A percentile compares a stretch with the other conserved stretches of the same genome.
Evolutionary conservation across 2,329 filamentous ascomycete genomes (phyloP).

Genomic region (Cladosporium sphaerospermum): DNA sequence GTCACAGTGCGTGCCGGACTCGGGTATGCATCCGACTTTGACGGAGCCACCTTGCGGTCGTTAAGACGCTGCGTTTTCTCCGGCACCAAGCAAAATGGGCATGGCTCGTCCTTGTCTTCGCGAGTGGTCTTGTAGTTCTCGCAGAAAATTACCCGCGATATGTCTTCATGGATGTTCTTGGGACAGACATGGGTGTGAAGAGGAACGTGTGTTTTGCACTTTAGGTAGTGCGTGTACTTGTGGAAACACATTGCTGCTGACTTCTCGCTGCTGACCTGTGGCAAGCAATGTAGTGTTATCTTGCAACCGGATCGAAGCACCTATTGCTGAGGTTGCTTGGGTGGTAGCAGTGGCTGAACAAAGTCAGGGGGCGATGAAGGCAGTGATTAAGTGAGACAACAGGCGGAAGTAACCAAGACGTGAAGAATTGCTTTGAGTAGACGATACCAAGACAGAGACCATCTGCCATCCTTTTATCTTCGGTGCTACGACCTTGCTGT

Average conservation of each 20-base stretch:
- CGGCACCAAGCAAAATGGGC: background rate
- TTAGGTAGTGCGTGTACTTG: slow-evolving; percentile 28
- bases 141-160: slow-evolving; percentile 27
- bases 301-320: no score
- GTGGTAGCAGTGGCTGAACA: background rate
- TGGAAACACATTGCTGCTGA: slow-evolving; percentile 26
- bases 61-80: background rate
- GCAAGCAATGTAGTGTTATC: background rate
- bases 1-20: slow-evolving; percentile 6
- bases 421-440: background rate
- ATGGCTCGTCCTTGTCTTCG: slow-evolving; percentile 4
- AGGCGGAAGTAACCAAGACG: background rate
- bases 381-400: slow-evolving; percentile 1
- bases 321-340: background rate
- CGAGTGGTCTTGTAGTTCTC: slow-evolving; percentile 25
- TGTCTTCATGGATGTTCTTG: slow-evolving; percentile 25
- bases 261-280: background rate
- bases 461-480: slow-evolving; percentile 2
- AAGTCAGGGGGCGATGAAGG: background rate
- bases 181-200: slow-evolving; percentile 28
- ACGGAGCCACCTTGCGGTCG: background rate
- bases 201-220: slow-evolving; percentile 23
- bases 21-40: background rate
- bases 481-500: background rate
- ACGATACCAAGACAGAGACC: slow-evolving; percentile 1